These are phyloP conservation scores for Fusarium pseudograminearum DNA, from an alignment of 2,329 filamentous ascomycete species.

Conservation along the genomic window DNA sequence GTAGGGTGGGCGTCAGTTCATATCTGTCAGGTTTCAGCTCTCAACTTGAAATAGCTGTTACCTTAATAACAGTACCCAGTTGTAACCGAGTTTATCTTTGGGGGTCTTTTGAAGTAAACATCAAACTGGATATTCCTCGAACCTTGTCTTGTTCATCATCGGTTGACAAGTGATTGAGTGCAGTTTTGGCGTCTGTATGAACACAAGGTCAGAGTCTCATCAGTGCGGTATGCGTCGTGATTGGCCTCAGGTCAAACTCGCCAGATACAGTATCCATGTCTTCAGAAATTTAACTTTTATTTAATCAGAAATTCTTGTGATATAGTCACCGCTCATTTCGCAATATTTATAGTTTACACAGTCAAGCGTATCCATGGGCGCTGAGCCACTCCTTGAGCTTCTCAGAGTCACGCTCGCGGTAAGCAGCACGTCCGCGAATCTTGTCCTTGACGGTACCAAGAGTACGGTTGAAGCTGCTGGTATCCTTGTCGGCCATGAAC, in stretches of 20 bases:
- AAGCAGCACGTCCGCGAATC: slow-evolving; percentile 84
- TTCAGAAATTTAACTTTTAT: slow-evolving; percentile 18
- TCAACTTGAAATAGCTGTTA: not conserved
- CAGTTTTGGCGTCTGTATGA: not conserved
- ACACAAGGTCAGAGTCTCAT: not conserved
- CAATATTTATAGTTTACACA: slow-evolving; percentile 46
- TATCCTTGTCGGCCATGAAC: slow-evolving; percentile 92
- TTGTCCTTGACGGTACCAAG: slow-evolving; percentile 88
- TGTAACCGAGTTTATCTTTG: not conserved
- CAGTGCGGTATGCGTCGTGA: not conserved
- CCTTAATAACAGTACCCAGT: not conserved
- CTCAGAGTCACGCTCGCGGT: slow-evolving; percentile 80
- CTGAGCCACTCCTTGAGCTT: slow-evolving; percentile 83
- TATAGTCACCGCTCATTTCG: not conserved
- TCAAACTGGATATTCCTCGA: too few relatives aligned
- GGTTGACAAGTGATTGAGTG: not conserved
- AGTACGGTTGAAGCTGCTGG: slow-evolving; percentile 85
- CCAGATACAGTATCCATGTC: not conserved
- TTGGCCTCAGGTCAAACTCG: not conserved
- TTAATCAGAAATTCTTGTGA: slow-evolving; percentile 2
- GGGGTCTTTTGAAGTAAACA: not conserved
- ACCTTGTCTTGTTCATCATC: not conserved
- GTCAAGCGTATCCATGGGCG: slow-evolving; percentile 60
- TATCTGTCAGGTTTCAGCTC: too few relatives aligned
- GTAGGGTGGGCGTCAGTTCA: not conserved